Conservation (phyloP, 257 asterid genomes). For the Vinca minor region DNA sequence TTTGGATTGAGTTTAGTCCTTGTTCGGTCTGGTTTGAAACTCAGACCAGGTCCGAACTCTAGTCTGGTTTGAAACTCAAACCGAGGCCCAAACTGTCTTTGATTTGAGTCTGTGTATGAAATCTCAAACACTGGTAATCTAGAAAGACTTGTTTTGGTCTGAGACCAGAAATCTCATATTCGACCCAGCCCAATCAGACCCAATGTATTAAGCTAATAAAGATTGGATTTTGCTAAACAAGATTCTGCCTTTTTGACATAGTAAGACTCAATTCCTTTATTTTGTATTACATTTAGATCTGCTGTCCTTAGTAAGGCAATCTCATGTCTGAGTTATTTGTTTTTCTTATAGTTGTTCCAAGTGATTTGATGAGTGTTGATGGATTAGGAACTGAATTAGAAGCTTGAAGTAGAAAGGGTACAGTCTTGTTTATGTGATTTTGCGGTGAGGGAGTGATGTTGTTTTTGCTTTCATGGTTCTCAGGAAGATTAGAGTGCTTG, state of each 20-base stretch:
- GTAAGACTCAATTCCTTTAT: background rate
- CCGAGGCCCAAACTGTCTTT: no score
- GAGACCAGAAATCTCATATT: no score
- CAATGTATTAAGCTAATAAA: slow-evolving; percentile 3
- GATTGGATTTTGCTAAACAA: background rate
- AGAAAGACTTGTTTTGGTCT: no score
- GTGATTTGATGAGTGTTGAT: background rate
- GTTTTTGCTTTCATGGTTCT: slow-evolving; percentile 9
- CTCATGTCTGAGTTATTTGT: no score
- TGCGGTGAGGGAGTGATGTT: background rate
- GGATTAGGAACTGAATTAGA: background rate
- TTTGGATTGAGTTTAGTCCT: no score
- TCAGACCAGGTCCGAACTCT: no score
- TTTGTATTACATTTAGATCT: slow-evolving; percentile 1
- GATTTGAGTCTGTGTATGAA: no score
- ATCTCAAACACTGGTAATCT: no score
- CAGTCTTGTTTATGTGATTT: background rate
- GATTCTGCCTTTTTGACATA: background rate
- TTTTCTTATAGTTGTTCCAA: background rate
- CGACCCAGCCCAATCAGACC: no score
- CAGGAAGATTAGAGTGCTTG: slow-evolving; percentile 48
- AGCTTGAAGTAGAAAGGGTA: background rate
- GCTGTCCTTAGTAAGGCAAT: background rate
- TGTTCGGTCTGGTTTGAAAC: no score
- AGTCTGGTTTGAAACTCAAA: no score